Evolutionary conservation across 768 basidiomycete species (phyloP).

Genomic region (Boletales sp.): DNA sequence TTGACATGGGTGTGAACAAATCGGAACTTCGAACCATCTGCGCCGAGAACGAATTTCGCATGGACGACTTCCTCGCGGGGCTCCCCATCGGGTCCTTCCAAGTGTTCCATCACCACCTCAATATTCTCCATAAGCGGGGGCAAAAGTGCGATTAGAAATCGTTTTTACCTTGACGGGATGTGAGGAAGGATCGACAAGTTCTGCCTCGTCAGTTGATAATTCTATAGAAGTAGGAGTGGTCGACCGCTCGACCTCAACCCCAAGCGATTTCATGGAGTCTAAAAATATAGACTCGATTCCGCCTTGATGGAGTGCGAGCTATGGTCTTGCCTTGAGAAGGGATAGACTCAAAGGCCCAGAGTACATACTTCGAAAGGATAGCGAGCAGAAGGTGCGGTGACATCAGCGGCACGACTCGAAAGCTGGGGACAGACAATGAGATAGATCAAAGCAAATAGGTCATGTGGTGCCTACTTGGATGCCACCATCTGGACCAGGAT

Average conservation of each 20-base stretch:
- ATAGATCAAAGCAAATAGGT: not conserved
- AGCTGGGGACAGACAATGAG: conserved; percentile 37
- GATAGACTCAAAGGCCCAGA: not conserved
- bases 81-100: conserved; percentile 29
- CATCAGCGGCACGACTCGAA: conserved; percentile 57
- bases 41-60: conserved; percentile 74
- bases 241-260: conserved; percentile 32
- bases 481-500: conserved; percentile 56
- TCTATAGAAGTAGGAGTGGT: conserved; percentile 27
- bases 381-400: conserved; percentile 57
- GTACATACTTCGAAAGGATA: conserved; percentile 64
- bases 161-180: conserved; percentile 19
- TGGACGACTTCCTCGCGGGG: conserved; percentile 51
- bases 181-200: conserved; percentile 20
- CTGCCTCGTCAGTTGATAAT: conserved; percentile 22
- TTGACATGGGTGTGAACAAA: not conserved
- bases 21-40: conserved; percentile 50
- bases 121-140: conserved; percentile 1
- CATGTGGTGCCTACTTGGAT: conserved; percentile 44
- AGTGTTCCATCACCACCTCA: conserved; percentile 19
- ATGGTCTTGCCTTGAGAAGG: not conserved
- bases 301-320: conserved; percentile 35
- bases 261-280: conserved; percentile 30
- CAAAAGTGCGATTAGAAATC: not conserved
- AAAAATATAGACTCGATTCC: conserved; percentile 33